Evolutionary conservation across 2,329 filamentous ascomycete species (phyloP).

Genomic region (Microdochium trichocladiopsis): DNA sequence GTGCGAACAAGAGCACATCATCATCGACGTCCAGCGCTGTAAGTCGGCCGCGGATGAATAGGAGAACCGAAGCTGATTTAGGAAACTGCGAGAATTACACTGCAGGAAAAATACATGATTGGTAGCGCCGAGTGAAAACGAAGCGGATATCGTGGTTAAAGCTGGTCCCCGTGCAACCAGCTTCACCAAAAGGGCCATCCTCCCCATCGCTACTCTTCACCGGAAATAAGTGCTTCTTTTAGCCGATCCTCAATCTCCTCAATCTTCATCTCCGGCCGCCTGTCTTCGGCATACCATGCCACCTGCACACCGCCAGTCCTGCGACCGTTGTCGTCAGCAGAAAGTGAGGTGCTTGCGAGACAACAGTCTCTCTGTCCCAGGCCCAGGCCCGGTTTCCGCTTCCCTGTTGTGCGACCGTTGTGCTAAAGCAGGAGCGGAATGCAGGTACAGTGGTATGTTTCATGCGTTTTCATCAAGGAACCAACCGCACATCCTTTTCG

Average conservation of each 20-base stretch:
- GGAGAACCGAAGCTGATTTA: no score
- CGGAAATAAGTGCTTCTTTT: no score
- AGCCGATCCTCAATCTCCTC: neutral
- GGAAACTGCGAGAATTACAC: no score
- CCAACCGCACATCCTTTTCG: neutral
- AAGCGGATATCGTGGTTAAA: neutral
- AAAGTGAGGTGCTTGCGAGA: neutral
- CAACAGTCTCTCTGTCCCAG: neutral
- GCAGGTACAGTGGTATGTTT: neutral
- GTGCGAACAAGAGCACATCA: no score
- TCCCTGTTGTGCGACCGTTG: neutral
- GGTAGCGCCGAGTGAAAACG: neutral
- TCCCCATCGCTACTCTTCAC: no score
- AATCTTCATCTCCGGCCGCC: neutral
- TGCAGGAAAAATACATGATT: no score
- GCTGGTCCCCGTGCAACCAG: no score
- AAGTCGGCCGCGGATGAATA: no score
- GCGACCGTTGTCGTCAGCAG: neutral
- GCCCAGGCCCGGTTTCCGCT: neutral
- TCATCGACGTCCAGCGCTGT: no score
- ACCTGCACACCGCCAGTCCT: neutral
- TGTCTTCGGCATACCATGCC: neutral
- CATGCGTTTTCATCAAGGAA: neutral
- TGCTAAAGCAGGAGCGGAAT: no score
- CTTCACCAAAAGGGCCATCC: no score